Base-by-base conservation (phyloP, 257 asterid species). In the Schizonepeta tenuifolia region DNA sequence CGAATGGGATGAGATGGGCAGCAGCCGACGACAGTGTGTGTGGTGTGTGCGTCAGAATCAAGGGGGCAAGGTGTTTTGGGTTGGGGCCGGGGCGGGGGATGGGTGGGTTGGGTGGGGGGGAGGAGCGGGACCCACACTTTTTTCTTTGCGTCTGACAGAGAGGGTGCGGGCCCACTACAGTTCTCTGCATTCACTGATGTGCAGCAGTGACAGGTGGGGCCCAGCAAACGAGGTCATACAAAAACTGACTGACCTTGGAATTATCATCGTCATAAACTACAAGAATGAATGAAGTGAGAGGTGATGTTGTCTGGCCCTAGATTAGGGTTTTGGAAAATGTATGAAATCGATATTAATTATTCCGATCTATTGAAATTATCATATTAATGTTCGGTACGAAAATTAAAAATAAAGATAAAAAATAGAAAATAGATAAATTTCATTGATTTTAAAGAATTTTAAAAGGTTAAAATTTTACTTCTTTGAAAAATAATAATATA, bases 31-130 rank as follows among this genome's bases (percentile, higher is more conserved):
- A 53, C 49, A 28, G 65, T 76, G 75, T 67, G 84, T 75, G 75
- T 65, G 49, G 71, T 63, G 78, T 40, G 80, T 40, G 84, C 84
- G 84, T 82, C 89, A 82, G 85, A 79, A 69, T 81, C 82, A 71
- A 62, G 75, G 36, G 47, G 18, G 13, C 57, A 51, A n/a, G 57
- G 13, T 51, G 57, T 51, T 38, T 38, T 9, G 2, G 65, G 72
- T 21, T 44, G 28, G 35, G 57, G 26, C 26, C 26, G 62, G 55
- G 59, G 12, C n/a, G 75, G 36, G 47, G 18, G 13, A 26, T 18
- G 7, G 57, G 13, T 51, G 57, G 18, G 8, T 38, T 9, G 2
- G 65, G 72, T 21, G 44, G 28, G 35, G 57, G 26, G 55, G 59
- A 6, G 68, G 74, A 35, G 44, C 5, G 76, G 86, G 86, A 0